Conservation (phyloP, 139 green algal species). For the Zygnema circumcarinatum region DNA sequence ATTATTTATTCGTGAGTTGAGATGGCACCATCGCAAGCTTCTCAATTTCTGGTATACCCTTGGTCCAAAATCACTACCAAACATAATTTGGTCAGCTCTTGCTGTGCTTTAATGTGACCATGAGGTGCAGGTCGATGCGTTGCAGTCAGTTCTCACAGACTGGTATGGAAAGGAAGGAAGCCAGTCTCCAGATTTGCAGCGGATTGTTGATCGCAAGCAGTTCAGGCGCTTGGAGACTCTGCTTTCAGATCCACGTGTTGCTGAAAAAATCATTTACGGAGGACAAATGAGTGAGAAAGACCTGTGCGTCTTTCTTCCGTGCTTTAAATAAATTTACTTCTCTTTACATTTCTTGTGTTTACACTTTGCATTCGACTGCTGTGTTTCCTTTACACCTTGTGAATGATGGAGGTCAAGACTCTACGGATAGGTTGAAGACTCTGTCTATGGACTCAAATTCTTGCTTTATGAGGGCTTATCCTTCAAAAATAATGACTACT, state of each 20-base stretch:
- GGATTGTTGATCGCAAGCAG: slow-evolving; percentile 33
- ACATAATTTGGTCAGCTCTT: no score
- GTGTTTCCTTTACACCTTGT: neutral
- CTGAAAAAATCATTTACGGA: slow-evolving; percentile 28
- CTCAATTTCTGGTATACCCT: neutral
- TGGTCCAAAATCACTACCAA: neutral
- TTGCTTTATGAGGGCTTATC: no score
- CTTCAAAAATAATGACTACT: no score
- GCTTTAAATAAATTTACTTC: neutral
- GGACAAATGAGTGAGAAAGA: slow-evolving; percentile 7
- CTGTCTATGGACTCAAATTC: no score
- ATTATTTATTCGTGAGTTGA: neutral
- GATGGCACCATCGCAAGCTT: neutral
- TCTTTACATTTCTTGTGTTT: neutral
- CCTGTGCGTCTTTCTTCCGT: slow-evolving; percentile 9
- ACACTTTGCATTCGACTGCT: neutral
- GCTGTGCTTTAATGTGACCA: no score
- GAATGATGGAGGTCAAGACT: no score
- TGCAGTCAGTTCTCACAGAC: slow-evolving; percentile 16
- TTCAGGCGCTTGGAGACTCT: slow-evolving; percentile 29
- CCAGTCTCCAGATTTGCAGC: slow-evolving; percentile 13
- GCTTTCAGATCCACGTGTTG: neutral
- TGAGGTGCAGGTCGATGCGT: slow-evolving; percentile 6
- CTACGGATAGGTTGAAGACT: no score
- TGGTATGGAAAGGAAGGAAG: slow-evolving; percentile 31